phyloP scores from a whole-genome alignment of 768 basidiomycete genomes.

The Trametes elegans region DNA sequence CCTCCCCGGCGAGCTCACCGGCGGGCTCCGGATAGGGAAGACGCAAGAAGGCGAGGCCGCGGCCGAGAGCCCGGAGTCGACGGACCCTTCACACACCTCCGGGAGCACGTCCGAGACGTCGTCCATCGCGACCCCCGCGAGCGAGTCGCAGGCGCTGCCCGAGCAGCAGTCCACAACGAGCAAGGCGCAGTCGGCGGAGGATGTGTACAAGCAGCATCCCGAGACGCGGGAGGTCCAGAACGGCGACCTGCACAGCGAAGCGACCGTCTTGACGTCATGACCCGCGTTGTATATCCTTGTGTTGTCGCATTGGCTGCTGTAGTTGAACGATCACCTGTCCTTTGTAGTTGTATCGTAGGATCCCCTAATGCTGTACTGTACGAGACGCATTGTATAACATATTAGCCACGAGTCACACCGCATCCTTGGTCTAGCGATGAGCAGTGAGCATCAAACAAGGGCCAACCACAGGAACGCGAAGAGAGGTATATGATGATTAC shows the following conservation, averaged over 20 bases:
- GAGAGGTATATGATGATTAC: constrained; percentile 20
- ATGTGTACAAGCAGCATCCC: constrained; percentile 16
- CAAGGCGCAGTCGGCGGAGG: constrained; percentile 6
- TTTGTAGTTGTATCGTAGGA: constrained; percentile 1
- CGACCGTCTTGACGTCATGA: background rate
- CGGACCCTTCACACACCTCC: background rate
- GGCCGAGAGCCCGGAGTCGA: background rate
- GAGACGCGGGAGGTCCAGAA: constrained; percentile 18
- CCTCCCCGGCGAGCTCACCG: constrained; percentile 19
- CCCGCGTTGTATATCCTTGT: background rate
- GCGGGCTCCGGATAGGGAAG: background rate
- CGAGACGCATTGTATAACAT: too few relatives aligned
- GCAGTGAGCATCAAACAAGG: too few relatives aligned
- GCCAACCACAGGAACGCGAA: too few relatives aligned
- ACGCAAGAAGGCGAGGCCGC: background rate
- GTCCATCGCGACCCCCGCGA: constrained; percentile 8
- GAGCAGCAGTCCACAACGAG: background rate
- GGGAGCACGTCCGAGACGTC: constrained; percentile 12
- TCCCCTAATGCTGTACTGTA: constrained; percentile 5
- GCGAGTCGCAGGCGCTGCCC: background rate
- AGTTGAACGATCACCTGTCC: background rate
- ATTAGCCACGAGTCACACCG: too few relatives aligned
- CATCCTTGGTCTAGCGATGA: too few relatives aligned
- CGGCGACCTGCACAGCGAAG: constrained; percentile 18
- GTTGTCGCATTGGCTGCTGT: background rate